phyloP scores from a whole-genome alignment of 1,139 yeast species.

The Zygosaccharomyces pseudobailii region DNA sequence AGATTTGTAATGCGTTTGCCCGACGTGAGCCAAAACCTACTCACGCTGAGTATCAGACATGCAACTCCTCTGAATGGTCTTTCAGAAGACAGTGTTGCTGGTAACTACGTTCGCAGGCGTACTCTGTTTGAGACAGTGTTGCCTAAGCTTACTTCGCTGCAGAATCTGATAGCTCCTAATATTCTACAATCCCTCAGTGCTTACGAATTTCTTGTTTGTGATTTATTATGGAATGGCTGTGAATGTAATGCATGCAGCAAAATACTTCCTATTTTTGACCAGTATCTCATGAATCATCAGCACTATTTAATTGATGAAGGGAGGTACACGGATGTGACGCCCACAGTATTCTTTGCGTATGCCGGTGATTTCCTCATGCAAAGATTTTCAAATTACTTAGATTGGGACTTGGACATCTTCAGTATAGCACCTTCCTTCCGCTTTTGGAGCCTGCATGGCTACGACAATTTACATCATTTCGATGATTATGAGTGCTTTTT shows the following conservation, averaged over 20 bases:
- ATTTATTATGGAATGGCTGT: conserved; percentile 73
- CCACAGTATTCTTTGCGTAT: conserved; percentile 52
- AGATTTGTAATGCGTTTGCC: conserved; percentile 42
- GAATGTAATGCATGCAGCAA: conserved; percentile 51
- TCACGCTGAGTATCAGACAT: conserved; percentile 46
- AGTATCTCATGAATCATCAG: conserved; percentile 56
- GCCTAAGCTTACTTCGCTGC: conserved; percentile 42
- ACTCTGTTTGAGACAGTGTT: conserved; percentile 45
- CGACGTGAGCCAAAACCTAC: conserved; percentile 30
- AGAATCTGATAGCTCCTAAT: conserved; percentile 51
- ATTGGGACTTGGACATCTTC: conserved; percentile 30
- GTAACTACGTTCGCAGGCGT: conserved; percentile 59
- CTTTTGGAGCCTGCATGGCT: conserved; percentile 44
- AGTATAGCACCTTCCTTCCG: conserved; percentile 32
- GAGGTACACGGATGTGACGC: conserved; percentile 54
- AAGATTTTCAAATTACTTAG: conserved; percentile 32
- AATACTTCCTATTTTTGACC: conserved; percentile 49
- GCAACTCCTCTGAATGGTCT: conserved; percentile 47
- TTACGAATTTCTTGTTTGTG: conserved; percentile 66
- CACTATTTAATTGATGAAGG: conserved; percentile 45
- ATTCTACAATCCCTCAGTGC: conserved; percentile 55
- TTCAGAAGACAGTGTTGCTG: conserved; percentile 60
- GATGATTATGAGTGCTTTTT: conserved; percentile 36
- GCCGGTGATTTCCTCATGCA: conserved; percentile 43
- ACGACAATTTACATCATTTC: conserved; percentile 36